These are phyloP conservation scores for Cryptococcus floricola DNA, from an alignment of 1,284 basidiomycete genomes.

Conservation along the genomic window DNA sequence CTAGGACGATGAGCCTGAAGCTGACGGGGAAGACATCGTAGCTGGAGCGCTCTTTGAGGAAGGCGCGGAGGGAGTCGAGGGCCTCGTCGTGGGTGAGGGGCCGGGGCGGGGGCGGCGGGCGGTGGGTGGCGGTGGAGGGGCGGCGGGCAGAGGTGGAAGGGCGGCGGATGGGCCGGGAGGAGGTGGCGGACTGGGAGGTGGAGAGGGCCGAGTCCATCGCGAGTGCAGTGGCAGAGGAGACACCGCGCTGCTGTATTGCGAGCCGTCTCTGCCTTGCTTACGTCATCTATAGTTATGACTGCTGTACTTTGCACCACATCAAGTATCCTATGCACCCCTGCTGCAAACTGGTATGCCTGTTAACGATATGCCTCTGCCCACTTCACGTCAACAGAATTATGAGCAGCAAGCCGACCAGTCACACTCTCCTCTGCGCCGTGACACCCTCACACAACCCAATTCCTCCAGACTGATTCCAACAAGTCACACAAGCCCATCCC, in stretches of 20 bases:
- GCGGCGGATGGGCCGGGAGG: too few relatives aligned
- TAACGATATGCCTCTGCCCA: too few relatives aligned
- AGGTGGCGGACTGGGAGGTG: too few relatives aligned
- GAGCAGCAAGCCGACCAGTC: too few relatives aligned
- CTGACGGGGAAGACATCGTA: slow-evolving; percentile 97
- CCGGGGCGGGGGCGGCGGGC: slow-evolving; percentile 24
- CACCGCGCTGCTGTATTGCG: too few relatives aligned
- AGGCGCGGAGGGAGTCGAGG: slow-evolving; percentile 69
- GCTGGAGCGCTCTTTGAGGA: slow-evolving; percentile 77
- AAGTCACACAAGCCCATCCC: neutral
- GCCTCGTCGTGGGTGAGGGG: slow-evolving; percentile 62
- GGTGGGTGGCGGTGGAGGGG: slow-evolving; percentile 40
- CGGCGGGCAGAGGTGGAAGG: slow-evolving; percentile 17
- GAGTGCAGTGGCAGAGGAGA: neutral
- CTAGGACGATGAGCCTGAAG: slow-evolving; percentile 93
- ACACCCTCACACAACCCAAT: neutral
- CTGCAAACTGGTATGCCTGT: too few relatives aligned
- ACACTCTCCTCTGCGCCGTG: neutral
- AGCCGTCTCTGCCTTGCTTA: too few relatives aligned
- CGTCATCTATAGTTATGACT: too few relatives aligned
- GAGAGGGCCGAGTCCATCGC: neutral
- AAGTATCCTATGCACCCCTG: too few relatives aligned
- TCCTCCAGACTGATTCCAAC: neutral
- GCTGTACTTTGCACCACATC: too few relatives aligned
- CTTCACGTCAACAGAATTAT: too few relatives aligned